A percentile compares a stretch with the other conserved stretches of the same genome.
These are phyloP conservation scores for Boletus sp. DNA, from an alignment of 768 basidiomycete species.

Conservation along the genomic window DNA sequence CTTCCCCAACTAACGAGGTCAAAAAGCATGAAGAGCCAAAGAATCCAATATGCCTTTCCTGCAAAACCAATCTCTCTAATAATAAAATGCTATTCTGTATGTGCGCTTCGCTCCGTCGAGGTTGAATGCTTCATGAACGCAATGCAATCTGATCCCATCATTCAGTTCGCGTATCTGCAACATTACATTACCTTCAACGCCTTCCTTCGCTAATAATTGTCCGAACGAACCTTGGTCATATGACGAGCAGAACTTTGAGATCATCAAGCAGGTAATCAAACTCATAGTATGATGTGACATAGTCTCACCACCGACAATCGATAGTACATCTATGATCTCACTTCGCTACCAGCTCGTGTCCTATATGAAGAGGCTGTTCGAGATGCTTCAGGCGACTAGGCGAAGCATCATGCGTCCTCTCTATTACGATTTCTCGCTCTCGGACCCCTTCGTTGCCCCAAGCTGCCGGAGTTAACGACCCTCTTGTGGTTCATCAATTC, in stretches of 20 bases:
- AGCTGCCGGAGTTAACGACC: conserved; percentile 28
- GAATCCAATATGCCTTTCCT: conserved; percentile 82
- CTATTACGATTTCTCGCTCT: conserved; percentile 34
- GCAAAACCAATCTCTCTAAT: conserved; percentile 83
- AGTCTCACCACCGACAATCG: not conserved
- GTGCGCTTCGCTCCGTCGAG: conserved; percentile 25
- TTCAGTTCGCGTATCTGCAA: conserved; percentile 3
- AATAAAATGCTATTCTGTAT: conserved; percentile 66
- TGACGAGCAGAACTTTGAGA: conserved; percentile 29
- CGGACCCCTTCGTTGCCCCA: conserved; percentile 26
- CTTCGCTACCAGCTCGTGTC: conserved; percentile 37
- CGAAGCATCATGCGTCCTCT: conserved; percentile 34
- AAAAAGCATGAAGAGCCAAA: conserved; percentile 52
- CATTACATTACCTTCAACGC: not conserved
- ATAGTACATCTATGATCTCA: conserved; percentile 37
- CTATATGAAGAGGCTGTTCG: conserved; percentile 14
- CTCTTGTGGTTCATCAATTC: conserved; percentile 32
- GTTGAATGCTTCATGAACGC: not conserved
- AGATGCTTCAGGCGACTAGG: conserved; percentile 32
- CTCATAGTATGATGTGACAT: not conserved
- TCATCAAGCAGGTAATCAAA: conserved; percentile 32
- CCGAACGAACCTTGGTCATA: conserved; percentile 34
- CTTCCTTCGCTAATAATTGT: not conserved
- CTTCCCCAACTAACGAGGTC: conserved; percentile 33
- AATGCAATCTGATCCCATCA: not conserved